A percentile compares a stretch with the other conserved stretches of the same genome.
phyloP scores from a whole-genome alignment of 2,329 filamentous ascomycete genomes.

The Septoria linicola region DNA sequence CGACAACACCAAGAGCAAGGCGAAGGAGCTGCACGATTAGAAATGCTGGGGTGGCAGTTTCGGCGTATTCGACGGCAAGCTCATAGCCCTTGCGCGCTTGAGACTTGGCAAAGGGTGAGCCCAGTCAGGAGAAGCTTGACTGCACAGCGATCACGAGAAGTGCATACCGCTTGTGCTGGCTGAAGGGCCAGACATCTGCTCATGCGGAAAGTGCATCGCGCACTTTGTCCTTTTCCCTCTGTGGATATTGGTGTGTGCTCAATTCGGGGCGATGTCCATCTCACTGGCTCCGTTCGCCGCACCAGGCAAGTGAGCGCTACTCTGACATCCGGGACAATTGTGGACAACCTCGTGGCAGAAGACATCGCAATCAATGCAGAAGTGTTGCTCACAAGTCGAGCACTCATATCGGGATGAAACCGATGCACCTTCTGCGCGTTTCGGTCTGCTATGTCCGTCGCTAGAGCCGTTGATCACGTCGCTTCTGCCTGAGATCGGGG shows the following conservation, averaged over 20 bases:
- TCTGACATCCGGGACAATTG: conserved; percentile 88
- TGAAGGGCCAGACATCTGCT: too few species aligned
- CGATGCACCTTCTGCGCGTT: conserved; percentile 58
- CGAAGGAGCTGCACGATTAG: too few species aligned
- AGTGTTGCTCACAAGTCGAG: conserved; percentile 81
- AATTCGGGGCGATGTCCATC: conserved; percentile 4
- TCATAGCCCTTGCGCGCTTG: too few species aligned
- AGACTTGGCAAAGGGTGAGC: too few species aligned
- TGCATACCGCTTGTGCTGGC: too few species aligned
- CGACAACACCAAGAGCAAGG: too few species aligned
- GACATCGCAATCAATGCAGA: conserved; percentile 97
- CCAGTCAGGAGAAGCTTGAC: too few species aligned
- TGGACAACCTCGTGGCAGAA: conserved; percentile 93
- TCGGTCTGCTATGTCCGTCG: conserved; percentile 19
- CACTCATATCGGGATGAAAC: conserved; percentile 89
- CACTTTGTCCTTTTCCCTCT: too few species aligned
- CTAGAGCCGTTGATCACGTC: conserved; percentile 26
- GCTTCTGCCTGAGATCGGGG: conserved; percentile 44
- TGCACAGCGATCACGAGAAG: too few species aligned
- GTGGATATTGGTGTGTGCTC: background rate
- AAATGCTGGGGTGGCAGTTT: too few species aligned
- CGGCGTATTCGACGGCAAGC: too few species aligned
- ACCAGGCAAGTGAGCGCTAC: conserved; percentile 37
- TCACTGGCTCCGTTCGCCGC: conserved; percentile 4
- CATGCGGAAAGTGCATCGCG: too few species aligned